Conservation (phyloP, 2,329 filamentous ascomycete genomes). For the Aspergillus tubingensis region DNA sequence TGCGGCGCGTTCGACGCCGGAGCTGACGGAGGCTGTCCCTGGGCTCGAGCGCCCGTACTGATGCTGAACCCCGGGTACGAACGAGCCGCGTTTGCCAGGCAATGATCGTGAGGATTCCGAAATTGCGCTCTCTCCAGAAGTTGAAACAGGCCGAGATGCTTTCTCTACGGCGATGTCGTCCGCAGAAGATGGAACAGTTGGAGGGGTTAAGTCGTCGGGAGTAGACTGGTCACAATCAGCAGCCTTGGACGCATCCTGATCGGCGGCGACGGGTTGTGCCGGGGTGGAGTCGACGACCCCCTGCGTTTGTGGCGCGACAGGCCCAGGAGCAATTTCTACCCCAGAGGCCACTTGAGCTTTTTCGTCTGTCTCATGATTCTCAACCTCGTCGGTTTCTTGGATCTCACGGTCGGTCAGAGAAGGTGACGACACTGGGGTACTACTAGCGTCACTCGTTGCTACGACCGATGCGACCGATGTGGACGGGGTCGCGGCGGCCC, state of each 20-base stretch:
- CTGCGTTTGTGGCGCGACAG: conserved; percentile 24
- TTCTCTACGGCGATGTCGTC: conserved; percentile 17
- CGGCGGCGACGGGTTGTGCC: conserved; percentile 15
- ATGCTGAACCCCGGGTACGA: conserved; percentile 26
- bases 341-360: conserved; percentile 28
- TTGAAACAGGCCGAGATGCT: conserved; percentile 28
- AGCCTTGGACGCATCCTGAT: conserved; percentile 7
- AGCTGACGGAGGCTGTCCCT: conserved; percentile 26
- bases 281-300: conserved; percentile 23
- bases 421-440: conserved; percentile 23
- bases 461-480: conserved; percentile 21
- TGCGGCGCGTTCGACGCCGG: conserved; percentile 40
- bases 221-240: conserved; percentile 12
- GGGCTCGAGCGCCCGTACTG: conserved; percentile 23
- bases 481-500: conserved; percentile 22
- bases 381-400: conserved; percentile 31
- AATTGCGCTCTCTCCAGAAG: conserved; percentile 30
- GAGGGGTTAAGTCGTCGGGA: conserved; percentile 11
- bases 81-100: conserved; percentile 26
- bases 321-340: background rate
- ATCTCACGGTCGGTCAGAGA: conserved; percentile 21
- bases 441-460: conserved; percentile 23
- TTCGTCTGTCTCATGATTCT: conserved; percentile 35
- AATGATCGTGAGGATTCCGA: conserved; percentile 32
- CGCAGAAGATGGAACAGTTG: conserved; percentile 7